A percentile compares a stretch with the other conserved stretches of the same genome.
Evolutionary conservation across 2,329 filamentous ascomycete species (phyloP).

Genomic region (Dothideomycetidae sp.): DNA sequence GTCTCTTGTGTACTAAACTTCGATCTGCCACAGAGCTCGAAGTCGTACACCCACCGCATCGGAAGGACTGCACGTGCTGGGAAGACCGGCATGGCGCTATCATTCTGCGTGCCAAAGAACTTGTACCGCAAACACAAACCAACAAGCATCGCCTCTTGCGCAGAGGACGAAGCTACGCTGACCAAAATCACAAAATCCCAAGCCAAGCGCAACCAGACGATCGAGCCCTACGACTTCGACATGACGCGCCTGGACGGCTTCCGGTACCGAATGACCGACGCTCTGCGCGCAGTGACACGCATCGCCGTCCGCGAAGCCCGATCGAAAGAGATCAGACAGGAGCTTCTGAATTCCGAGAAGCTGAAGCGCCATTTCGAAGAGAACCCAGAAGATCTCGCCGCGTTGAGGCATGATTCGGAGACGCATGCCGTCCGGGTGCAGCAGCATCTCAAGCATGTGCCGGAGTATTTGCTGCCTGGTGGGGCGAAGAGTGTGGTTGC

Average conservation of each 20-base stretch:
- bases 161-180: constrained; percentile 74
- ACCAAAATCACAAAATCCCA: constrained; percentile 69
- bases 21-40: constrained; percentile 74
- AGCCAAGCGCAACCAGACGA: constrained; percentile 59
- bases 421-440: constrained; percentile 71
- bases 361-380: constrained; percentile 93
- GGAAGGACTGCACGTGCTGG: constrained; percentile 85
- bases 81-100: constrained; percentile 87
- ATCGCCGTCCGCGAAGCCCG: constrained; percentile 83
- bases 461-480: constrained; percentile 76
- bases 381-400: constrained; percentile 76
- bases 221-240: constrained; percentile 88
- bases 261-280: constrained; percentile 87
- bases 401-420: constrained; percentile 82
- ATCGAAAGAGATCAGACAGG: constrained; percentile 72
- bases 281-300: constrained; percentile 74
- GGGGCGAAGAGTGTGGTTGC: constrained; percentile 54
- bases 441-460: constrained; percentile 82
- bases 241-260: constrained; percentile 90
- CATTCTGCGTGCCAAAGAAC: constrained; percentile 74
- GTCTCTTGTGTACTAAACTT: constrained; percentile 94
- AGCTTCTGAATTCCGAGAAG: constrained; percentile 87
- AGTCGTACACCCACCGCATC: constrained; percentile 94
- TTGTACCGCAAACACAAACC: constrained; percentile 81
- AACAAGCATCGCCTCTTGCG: constrained; percentile 59